These are phyloP conservation scores for Arxiozyma slooffiae DNA, from an alignment of 1,139 yeast genomes.

Conservation along the genomic window DNA sequence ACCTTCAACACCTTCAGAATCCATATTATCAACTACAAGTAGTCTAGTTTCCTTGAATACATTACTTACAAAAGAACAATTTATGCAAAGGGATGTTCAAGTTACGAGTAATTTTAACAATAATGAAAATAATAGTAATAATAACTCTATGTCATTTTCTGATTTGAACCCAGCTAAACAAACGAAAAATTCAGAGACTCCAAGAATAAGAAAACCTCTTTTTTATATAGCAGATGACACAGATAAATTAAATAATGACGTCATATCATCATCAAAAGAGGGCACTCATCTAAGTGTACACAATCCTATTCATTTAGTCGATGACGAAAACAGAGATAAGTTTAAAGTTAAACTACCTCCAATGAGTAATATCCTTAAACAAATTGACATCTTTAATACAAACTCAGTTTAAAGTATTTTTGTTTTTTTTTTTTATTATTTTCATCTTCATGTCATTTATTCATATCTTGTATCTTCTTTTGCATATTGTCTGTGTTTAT, in stretches of 20 bases:
- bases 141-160: not conserved
- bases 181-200: not conserved
- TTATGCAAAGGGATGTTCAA: not conserved
- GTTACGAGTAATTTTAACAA: not conserved
- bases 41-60: slow-evolving; percentile 15
- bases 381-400: slow-evolving; percentile 19
- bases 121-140: not conserved
- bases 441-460: not conserved
- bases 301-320: not conserved
- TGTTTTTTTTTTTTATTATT: not conserved
- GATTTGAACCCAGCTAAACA: not conserved
- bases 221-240: not conserved
- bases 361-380: slow-evolving; percentile 19
- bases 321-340: slow-evolving; percentile 1
- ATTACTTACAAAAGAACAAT: slow-evolving; percentile 7
- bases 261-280: not conserved
- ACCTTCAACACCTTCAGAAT: slow-evolving; percentile 11
- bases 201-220: not conserved
- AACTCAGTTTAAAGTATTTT: slow-evolving; percentile 2
- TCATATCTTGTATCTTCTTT: not conserved
- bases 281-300: not conserved
- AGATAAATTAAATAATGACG: slow-evolving; percentile 2
- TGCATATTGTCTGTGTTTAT: not conserved
- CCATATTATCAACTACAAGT: slow-evolving; percentile 14
- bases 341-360: slow-evolving; percentile 20